A percentile compares a stretch with the other conserved stretches of the same genome.
These are phyloP conservation scores for Debaryomyces subglobosus DNA, from an alignment of 1,139 yeast genomes.

Conservation along the genomic window DNA sequence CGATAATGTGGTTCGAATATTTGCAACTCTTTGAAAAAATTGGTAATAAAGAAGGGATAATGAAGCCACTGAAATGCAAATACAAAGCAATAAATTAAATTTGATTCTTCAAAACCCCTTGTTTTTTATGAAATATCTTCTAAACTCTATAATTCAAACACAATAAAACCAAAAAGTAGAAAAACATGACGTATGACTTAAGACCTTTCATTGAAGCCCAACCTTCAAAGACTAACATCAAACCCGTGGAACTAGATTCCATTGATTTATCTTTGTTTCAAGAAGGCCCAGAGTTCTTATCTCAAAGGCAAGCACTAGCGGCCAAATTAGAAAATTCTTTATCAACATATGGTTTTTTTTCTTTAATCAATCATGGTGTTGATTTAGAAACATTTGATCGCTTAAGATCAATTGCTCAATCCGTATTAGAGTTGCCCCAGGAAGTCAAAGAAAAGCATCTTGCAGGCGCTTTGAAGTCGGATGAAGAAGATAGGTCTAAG, in stretches of 20 bases:
- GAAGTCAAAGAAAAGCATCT: constrained; percentile 22
- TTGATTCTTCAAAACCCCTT: not conserved
- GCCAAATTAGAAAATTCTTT: constrained; percentile 23
- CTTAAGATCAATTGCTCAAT: constrained; percentile 25
- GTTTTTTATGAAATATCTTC: not conserved
- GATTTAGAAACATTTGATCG: constrained; percentile 20
- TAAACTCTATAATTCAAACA: not conserved
- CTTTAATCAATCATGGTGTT: constrained; percentile 26
- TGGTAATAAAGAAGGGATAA: not conserved
- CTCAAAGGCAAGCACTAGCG: constrained; percentile 20
- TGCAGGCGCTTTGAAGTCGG: constrained; percentile 33
- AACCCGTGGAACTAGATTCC: constrained; percentile 20
- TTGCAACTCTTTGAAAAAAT: not conserved
- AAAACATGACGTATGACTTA: constrained; percentile 24
- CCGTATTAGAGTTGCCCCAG: constrained; percentile 25
- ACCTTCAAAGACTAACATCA: constrained; percentile 13
- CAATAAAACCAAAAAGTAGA: constrained; percentile 8
- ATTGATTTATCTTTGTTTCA: constrained; percentile 22
- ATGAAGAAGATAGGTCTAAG: constrained; percentile 29
- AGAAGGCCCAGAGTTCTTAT: constrained; percentile 21
- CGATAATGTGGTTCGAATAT: not conserved
- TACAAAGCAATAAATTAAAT: not conserved
- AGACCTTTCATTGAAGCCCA: constrained; percentile 25
- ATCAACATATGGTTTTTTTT: constrained; percentile 26
- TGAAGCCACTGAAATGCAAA: not conserved